Evolutionary conservation across 2,329 filamentous ascomycete species (phyloP).

Genomic region (Aspergillus sclerotialis): DNA sequence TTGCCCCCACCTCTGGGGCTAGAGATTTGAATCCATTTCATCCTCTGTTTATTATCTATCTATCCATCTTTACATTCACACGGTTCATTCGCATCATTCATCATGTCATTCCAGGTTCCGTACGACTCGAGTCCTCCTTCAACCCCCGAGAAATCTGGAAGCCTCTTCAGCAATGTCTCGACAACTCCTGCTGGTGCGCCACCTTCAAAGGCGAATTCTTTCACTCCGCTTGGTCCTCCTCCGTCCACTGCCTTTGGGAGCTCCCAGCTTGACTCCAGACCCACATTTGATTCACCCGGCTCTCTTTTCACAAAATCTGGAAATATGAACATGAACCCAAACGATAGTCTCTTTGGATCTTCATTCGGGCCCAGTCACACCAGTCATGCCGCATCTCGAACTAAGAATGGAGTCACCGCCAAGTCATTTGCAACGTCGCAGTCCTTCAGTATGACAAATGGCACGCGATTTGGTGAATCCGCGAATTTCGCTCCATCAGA

Average conservation of each 20-base stretch:
- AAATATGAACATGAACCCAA: conserved; percentile 26
- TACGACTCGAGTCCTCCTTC: conserved; percentile 31
- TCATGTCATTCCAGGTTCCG: conserved; percentile 30
- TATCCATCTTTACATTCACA: too few species aligned
- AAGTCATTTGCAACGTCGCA: conserved; percentile 18
- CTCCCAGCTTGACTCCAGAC: conserved; percentile 39
- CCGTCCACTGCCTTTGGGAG: conserved; percentile 46
- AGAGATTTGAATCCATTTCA: too few species aligned
- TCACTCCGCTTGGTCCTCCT: conserved; percentile 50
- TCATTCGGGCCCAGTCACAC: conserved; percentile 30
- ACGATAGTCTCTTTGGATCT: conserved; percentile 31
- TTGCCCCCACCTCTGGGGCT: too few species aligned
- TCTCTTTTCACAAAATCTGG: conserved; percentile 31
- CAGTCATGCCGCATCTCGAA: conserved; percentile 21
- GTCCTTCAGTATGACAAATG: conserved; percentile 21
- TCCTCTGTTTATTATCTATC: too few species aligned
- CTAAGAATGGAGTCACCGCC: conserved; percentile 17
- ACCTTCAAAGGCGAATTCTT: conserved; percentile 47
- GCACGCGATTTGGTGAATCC: conserved; percentile 19
- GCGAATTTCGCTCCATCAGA: conserved; percentile 18
- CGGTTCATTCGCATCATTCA: too few species aligned
- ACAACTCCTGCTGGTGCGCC: conserved; percentile 54
- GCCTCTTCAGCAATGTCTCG: conserved; percentile 39
- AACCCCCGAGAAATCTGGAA: conserved; percentile 32
- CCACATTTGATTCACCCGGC: conserved; percentile 31